Base-by-base conservation (phyloP, 768 basidiomycete species). In the Lentinus tigrinus region DNA sequence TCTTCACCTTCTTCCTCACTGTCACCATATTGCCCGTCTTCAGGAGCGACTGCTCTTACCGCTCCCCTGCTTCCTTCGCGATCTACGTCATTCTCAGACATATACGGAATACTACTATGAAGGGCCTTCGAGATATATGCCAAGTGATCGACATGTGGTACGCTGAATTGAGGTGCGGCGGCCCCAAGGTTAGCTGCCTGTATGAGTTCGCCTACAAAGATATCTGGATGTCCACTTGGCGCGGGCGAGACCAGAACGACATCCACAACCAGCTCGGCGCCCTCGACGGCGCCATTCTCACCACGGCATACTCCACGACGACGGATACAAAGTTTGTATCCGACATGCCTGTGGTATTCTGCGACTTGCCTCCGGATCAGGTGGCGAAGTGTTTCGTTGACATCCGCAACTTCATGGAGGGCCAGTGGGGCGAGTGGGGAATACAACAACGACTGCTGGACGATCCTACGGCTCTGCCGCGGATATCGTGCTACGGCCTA, bases 21-120 rank as follows among this genome's bases (percentile, higher is more conserved):
- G 58, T 58, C 21, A 65, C 64, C 10, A 17, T 65, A 21, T 36
- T 60, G 1, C 64, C 64, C 0, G 44, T 59, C 10, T 19, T 65
- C 19, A 24, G 42, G 8, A 43, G 43, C 43, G 57, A 63, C 43
- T 65, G 58, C 39, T 60, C 59, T 16, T 60, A 65, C 43, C 56
- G 53, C 9, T 63, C 62, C 6, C 64, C 62, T 3, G 56, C 58
- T 26, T 47, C 62, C 3, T 37, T 61, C 14, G 56, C 55, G 1
- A 46, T 63, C 36, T 63, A 47, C 47, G 52, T 49, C n/a, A 17
- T 36, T 1, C 9, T 55, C 19, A 53, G 34, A 36, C 23, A 13
- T 7, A 19, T 37, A 2, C 46, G 56, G 3, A 39, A 27, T 11
- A 24, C 24, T 6, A 23, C 11, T 3, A 1, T 31, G 31, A 6